These are phyloP conservation scores for Acrodontium crateriforme DNA, from an alignment of 2,329 filamentous ascomycete genomes.

Conservation along the genomic window DNA sequence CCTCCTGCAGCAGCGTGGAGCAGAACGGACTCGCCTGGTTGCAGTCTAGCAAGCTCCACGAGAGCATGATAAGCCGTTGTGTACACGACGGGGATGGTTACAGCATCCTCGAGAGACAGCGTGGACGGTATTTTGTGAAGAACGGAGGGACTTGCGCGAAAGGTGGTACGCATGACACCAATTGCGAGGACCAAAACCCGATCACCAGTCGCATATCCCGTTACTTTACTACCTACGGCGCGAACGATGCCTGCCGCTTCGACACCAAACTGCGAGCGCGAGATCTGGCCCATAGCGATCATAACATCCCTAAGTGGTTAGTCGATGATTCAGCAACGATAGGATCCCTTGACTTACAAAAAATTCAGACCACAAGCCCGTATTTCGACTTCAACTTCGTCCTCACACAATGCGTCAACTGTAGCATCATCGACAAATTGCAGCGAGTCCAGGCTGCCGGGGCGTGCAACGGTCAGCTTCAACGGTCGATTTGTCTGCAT, in stretches of 20 bases:
- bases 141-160: background rate
- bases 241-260: background rate
- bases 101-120: background rate
- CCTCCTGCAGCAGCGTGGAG: slow-evolving; percentile 21
- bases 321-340: too few species aligned
- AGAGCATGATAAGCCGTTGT: slow-evolving; percentile 5
- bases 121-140: background rate
- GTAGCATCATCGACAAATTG: slow-evolving; percentile 8
- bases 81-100: background rate
- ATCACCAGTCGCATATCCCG: background rate
- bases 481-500: slow-evolving; percentile 1
- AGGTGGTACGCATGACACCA: background rate
- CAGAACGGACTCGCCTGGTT: slow-evolving; percentile 22
- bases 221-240: background rate
- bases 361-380: slow-evolving; percentile 12
- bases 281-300: slow-evolving; percentile 6
- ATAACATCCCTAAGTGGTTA: slow-evolving; percentile 9
- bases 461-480: slow-evolving; percentile 1
- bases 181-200: background rate
- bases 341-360: too few species aligned
- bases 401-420: slow-evolving; percentile 4
- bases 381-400: slow-evolving; percentile 11
- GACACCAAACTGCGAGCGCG: background rate
- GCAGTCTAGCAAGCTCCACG: slow-evolving; percentile 15
- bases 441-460: slow-evolving; percentile 11